Evolutionary conservation across 2,329 filamentous ascomycete genomes (phyloP).

Genomic region (Pseudogymnoascus sp.): DNA sequence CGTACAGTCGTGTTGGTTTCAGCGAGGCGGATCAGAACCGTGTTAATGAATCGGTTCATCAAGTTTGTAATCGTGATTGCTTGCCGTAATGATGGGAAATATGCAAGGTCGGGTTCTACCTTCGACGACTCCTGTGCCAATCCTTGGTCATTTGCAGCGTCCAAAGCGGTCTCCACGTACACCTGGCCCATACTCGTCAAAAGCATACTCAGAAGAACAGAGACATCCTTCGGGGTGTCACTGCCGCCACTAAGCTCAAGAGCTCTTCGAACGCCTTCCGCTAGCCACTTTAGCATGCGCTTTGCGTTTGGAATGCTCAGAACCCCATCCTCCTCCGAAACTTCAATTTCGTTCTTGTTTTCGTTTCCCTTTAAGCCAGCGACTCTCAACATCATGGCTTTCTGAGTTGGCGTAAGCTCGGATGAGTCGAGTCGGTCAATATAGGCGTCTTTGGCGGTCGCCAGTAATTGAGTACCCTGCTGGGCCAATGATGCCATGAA

Average conservation of each 20-base stretch:
- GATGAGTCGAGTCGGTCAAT: constrained; percentile 82
- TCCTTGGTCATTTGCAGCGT: constrained; percentile 66
- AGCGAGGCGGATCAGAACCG: constrained; percentile 82
- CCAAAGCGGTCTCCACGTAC: constrained; percentile 58
- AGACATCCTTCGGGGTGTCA: constrained; percentile 92
- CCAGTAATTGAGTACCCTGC: constrained; percentile 79
- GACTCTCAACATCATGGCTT: constrained; percentile 80
- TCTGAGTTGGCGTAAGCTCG: constrained; percentile 80
- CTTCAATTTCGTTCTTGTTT: constrained; percentile 77
- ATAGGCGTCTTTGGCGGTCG: constrained; percentile 84
- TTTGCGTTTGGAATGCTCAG: constrained; percentile 84
- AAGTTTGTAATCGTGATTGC: constrained; percentile 86
- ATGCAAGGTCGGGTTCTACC: constrained; percentile 78
- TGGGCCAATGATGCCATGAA: constrained; percentile 91
- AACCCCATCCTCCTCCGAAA: constrained; percentile 80
- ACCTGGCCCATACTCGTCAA: constrained; percentile 83
- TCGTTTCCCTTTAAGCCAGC: constrained; percentile 72
- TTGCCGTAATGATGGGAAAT: constrained; percentile 69
- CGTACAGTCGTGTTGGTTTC: constrained; percentile 81
- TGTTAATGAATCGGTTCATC: constrained; percentile 85
- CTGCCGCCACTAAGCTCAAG: constrained; percentile 80
- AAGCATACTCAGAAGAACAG: constrained; percentile 72
- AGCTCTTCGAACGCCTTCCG: constrained; percentile 84
- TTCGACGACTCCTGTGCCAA: constrained; percentile 70
- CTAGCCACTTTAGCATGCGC: constrained; percentile 95